phyloP scores from a whole-genome alignment of 1,284 basidiomycete genomes.

The Heliocybe sulcata region DNA sequence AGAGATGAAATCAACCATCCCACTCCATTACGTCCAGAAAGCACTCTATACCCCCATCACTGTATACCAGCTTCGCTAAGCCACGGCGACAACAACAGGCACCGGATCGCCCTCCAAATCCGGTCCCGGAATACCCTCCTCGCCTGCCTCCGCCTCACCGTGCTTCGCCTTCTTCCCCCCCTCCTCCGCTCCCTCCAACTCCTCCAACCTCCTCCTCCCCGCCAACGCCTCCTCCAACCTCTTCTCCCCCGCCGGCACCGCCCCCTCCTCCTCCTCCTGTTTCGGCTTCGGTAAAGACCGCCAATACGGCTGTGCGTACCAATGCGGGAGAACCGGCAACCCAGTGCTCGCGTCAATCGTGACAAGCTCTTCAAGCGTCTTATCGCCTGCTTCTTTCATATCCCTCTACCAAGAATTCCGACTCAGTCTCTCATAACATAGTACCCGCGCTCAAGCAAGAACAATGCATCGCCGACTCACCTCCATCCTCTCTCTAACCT shows the following conservation, averaged over 20 bases:
- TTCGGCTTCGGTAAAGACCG: slow-evolving; percentile 29
- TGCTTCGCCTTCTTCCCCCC: not conserved
- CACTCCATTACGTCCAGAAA: too few species aligned
- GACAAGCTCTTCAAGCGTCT: slow-evolving; percentile 36
- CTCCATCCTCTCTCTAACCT: slow-evolving; percentile 64
- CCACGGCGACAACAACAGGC: not conserved
- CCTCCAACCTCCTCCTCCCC: not conserved
- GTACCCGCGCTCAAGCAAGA: slow-evolving; percentile 4
- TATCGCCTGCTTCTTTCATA: slow-evolving; percentile 28
- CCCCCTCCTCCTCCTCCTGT: not conserved
- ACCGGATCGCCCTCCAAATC: not conserved
- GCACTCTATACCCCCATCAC: too few species aligned
- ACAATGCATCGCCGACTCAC: slow-evolving; percentile 26
- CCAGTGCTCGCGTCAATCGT: slow-evolving; percentile 43
- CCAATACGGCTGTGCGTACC: slow-evolving; percentile 85
- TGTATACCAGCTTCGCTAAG: too few species aligned
- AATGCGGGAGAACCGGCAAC: slow-evolving; percentile 65
- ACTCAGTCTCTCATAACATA: too few species aligned
- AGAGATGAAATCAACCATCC: too few species aligned
- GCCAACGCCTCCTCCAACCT: not conserved
- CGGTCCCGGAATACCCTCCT: not conserved
- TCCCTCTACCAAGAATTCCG: slow-evolving; percentile 39
- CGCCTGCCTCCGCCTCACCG: not conserved
- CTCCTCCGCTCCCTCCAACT: not conserved
- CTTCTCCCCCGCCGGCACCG: not conserved